Conservation (phyloP, 495 filamentous ascomycete species). For the Penicillium cosmopolitanum region DNA sequence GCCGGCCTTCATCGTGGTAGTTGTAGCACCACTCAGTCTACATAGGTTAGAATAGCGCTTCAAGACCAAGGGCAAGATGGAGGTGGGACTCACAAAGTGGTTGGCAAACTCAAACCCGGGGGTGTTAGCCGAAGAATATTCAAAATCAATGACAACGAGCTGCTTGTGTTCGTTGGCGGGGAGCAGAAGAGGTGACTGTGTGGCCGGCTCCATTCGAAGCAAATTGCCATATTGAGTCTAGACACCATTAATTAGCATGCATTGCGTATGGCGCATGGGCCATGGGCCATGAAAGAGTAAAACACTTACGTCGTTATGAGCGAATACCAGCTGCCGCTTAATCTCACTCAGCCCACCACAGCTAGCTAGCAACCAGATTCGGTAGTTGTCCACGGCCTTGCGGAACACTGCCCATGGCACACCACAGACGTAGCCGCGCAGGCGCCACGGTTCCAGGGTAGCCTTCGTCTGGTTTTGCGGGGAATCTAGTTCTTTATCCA, state of each 20-base stretch:
- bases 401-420: constrained; percentile 82
- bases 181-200: constrained; percentile 83
- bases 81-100: constrained; percentile 71
- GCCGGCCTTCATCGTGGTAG: constrained; percentile 71
- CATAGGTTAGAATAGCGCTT: constrained; percentile 8
- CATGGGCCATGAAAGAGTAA: neutral
- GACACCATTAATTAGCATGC: constrained; percentile 19
- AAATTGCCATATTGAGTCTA: constrained; percentile 99
- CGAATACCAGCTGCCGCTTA: constrained; percentile 81
- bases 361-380: constrained; percentile 69
- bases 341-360: constrained; percentile 70
- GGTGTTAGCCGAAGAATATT: constrained; percentile 91
- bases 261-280: neutral
- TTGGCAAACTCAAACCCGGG: constrained; percentile 94
- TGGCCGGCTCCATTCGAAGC: constrained; percentile 80
- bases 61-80: too few relatives aligned
- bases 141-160: constrained; percentile 96
- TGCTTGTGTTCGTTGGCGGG: constrained; percentile 93
- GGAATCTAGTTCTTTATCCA: constrained; percentile 69
- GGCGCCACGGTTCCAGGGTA: constrained; percentile 60
- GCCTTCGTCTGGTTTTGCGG: constrained; percentile 38
- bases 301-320: constrained; percentile 88
- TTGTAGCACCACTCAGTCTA: constrained; percentile 96
- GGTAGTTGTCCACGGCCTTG: constrained; percentile 74
- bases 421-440: constrained; percentile 78